phyloP scores from a whole-genome alignment of 352 stramenopile species.

The Globisporangium splendens region DNA sequence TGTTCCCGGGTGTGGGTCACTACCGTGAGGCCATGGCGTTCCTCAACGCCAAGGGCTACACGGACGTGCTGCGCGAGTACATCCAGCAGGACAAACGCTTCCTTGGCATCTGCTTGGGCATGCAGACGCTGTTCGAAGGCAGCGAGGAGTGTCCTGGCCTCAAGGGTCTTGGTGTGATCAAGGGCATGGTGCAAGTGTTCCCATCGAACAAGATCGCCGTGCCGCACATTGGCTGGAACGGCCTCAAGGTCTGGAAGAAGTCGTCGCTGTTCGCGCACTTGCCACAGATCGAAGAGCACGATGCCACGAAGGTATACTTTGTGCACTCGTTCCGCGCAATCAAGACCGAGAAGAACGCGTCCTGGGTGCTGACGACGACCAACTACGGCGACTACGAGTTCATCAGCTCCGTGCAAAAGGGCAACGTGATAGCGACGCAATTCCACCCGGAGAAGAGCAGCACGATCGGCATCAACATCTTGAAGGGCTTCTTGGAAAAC shows the following conservation, averaged over 20 bases:
- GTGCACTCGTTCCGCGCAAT: slow-evolving; percentile 95
- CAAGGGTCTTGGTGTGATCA: slow-evolving; percentile 91
- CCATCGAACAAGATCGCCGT: slow-evolving; percentile 76
- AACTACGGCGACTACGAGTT: slow-evolving; percentile 94
- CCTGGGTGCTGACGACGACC: slow-evolving; percentile 94
- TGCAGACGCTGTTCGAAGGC: slow-evolving; percentile 98
- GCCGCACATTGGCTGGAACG: slow-evolving; percentile 99
- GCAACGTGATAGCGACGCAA: slow-evolving; percentile 96
- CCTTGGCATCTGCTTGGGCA: slow-evolving; percentile 97
- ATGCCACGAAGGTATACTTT: slow-evolving; percentile 91
- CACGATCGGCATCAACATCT: slow-evolving; percentile 85
- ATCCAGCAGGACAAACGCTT: slow-evolving; percentile 86
- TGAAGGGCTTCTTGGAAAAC: slow-evolving; percentile 93
- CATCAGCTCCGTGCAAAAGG: slow-evolving; percentile 92
- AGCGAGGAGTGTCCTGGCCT: slow-evolving; percentile 91
- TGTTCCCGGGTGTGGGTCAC: slow-evolving; percentile 87
- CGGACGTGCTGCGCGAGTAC: slow-evolving; percentile 89
- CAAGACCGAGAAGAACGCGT: slow-evolving; percentile 69
- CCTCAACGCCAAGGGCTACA: slow-evolving; percentile 86
- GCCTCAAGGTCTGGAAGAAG: slow-evolving; percentile 86
- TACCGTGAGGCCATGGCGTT: slow-evolving; percentile 91
- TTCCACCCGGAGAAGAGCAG: slow-evolving; percentile 99
- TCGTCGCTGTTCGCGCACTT: slow-evolving; percentile 63
- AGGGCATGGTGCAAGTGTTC: slow-evolving; percentile 90
- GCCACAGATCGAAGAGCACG: slow-evolving; percentile 24